phyloP scores from a whole-genome alignment of 768 basidiomycete species.

The Russula abietina region DNA sequence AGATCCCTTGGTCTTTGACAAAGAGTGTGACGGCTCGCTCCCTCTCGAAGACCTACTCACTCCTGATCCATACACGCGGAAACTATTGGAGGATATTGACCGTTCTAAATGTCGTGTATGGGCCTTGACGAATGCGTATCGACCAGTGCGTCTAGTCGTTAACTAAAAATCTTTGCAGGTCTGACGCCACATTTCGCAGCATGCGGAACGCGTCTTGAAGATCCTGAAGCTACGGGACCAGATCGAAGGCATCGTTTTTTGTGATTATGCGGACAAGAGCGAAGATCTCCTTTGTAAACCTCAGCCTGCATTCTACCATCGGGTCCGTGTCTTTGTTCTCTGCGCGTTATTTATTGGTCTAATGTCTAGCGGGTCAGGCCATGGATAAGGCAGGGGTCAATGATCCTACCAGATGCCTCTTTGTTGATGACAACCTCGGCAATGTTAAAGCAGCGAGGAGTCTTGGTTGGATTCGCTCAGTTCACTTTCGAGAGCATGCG shows the following conservation, averaged over 20 bases:
- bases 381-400: constrained; percentile 52
- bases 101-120: constrained; percentile 71
- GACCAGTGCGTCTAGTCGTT: constrained; percentile 41
- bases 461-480: constrained; percentile 67
- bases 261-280: constrained; percentile 60
- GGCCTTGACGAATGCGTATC: constrained; percentile 84
- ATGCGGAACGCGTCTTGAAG: constrained; percentile 70
- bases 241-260: constrained; percentile 69
- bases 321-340: constrained; percentile 36
- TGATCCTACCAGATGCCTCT: constrained; percentile 68
- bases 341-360: neutral
- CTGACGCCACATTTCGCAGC: constrained; percentile 40
- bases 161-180: no score
- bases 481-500: constrained; percentile 70
- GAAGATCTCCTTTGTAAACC: constrained; percentile 76
- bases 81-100: constrained; percentile 75
- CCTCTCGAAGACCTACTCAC: constrained; percentile 76
- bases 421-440: constrained; percentile 68
- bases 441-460: constrained; percentile 64
- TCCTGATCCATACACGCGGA: constrained; percentile 53
- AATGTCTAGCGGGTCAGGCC: constrained; percentile 42
- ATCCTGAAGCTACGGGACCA: constrained; percentile 69
- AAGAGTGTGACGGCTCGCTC: constrained; percentile 74
- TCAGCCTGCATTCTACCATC: constrained; percentile 60
- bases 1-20: constrained; percentile 83